Evolutionary conservation across 768 basidiomycete species (phyloP), one percentile per base, ranked within the genome.

Genomic region (Crepidotus variabilis): DNA sequence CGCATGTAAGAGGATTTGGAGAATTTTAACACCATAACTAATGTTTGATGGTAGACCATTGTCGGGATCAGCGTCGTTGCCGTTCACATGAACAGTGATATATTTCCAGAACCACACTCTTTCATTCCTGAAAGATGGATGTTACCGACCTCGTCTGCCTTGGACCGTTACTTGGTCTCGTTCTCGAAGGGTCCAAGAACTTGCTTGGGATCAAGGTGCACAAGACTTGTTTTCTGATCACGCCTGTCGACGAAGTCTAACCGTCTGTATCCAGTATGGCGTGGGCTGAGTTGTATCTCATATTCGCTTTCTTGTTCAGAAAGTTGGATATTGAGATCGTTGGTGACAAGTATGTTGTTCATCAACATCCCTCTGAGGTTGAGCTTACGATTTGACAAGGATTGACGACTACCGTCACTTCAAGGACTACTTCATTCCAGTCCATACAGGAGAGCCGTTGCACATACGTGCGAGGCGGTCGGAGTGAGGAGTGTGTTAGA

Each of bases 121-220:
- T 80, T 79, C 57, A 59, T 56, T 8, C 77, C 78, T 0, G 77
- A 77, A 48, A 66, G 79, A 23, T 81, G 78, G 78, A 65, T 78
- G 8, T 61, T 68, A 6, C 60, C 66, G 1, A 60, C 68, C 47
- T 67, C 68, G 13, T 64, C 60, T 47, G 57, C 64, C 8, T 66
- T 78, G 16, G 73, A 74, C 22, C 64, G 65, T 10, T 71, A 74
- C 57, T 57, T 81, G 18, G 71, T 77, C 10, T 65, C 75, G 18
- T 80, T 81, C 57, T 76, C 75, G 10, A 73, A 69, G 50, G 78
- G 78, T 9, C 72, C 78, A 14, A 68, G 80, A 24, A 75, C 71
- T 65, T 80, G 75, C 57, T 62, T 78, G 11, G 77, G 78, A 11
- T 69, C 75, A 36, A 78, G 76, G 77, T 79, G 47, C n/a, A 71